These are phyloP conservation scores for Fusarium anguioides DNA, from an alignment of 2,329 filamentous ascomycete species.

Conservation along the genomic window DNA sequence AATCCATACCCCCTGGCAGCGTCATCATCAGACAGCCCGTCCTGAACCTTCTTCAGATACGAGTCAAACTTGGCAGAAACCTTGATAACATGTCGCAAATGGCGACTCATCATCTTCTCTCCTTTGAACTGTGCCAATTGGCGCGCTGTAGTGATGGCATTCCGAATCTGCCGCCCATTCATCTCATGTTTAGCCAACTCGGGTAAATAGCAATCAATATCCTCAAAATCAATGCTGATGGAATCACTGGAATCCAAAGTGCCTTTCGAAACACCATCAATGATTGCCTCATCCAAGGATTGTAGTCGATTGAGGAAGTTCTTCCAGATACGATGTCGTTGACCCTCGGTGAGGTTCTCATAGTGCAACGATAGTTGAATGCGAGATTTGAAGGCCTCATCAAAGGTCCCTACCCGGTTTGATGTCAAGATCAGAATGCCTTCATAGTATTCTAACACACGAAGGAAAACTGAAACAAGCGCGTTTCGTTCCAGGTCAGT, in stretches of 20 bases:
- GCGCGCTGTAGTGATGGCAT: constrained; percentile 47
- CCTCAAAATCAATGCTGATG: constrained; percentile 20
- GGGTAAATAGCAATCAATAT: constrained; percentile 21
- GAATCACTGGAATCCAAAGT: background rate
- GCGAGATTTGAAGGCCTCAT: constrained; percentile 44
- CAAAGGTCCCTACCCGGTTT: constrained; percentile 51
- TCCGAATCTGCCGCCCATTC: constrained; percentile 58
- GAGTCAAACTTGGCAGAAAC: constrained; percentile 12
- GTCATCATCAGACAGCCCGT: background rate
- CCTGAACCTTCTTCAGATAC: constrained; percentile 5
- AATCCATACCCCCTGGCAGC: background rate
- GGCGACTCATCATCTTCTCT: background rate
- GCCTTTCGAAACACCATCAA: background rate
- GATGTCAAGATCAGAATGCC: constrained; percentile 53
- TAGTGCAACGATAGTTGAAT: constrained; percentile 50
- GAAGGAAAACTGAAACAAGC: constrained; percentile 48
- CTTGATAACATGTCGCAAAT: constrained; percentile 12
- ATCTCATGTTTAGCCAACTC: constrained; percentile 51
- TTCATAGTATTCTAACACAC: constrained; percentile 51
- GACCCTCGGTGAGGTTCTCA: constrained; percentile 35
- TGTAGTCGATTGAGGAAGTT: background rate
- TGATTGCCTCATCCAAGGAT: background rate
- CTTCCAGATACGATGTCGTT: background rate
- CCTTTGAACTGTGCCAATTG: constrained; percentile 37
- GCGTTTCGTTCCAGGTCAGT: constrained; percentile 44